A percentile compares a stretch with the other conserved stretches of the same genome.
Conservation (phyloP, 164 flowering plant species). For the Aristolochia contorta region DNA sequence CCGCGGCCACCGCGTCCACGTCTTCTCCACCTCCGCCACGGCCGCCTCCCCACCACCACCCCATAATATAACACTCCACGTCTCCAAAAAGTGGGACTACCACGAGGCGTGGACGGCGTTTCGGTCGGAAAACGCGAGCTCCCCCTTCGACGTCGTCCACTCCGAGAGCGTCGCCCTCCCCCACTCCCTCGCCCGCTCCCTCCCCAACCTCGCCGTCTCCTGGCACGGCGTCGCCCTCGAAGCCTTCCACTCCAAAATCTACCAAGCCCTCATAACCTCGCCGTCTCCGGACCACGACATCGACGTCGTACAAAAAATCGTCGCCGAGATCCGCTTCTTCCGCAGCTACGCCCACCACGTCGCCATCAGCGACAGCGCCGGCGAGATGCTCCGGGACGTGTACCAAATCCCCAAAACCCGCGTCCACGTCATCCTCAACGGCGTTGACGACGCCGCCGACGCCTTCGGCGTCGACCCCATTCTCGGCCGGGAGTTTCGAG, state of each 20-base stretch:
- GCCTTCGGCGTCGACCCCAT: conserved; percentile 28
- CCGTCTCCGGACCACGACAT: conserved; percentile 24
- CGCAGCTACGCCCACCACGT: conserved; percentile 60
- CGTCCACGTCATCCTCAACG: conserved; percentile 84
- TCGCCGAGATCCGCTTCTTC: conserved; percentile 76
- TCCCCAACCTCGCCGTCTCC: conserved; percentile 66
- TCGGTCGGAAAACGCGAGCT: conserved; percentile 29
- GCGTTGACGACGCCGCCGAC: conserved; percentile 45
- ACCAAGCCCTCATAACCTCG: conserved; percentile 50
- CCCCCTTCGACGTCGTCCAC: conserved; percentile 73
- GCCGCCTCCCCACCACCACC: not conserved
- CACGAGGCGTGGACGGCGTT: conserved; percentile 66
- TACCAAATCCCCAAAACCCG: conserved; percentile 66
- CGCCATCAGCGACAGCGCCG: conserved; percentile 82
- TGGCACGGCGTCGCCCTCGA: conserved; percentile 94
- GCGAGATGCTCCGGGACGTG: conserved; percentile 76
- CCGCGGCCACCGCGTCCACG: conserved; percentile 61
- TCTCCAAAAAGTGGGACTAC: conserved; percentile 57
- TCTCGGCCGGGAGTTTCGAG: conserved; percentile 36
- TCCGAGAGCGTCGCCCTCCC: conserved; percentile 91
- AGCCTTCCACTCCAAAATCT: conserved; percentile 58
- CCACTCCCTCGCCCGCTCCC: conserved; percentile 44
- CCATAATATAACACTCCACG: not conserved
- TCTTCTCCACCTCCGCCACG: conserved; percentile 41
- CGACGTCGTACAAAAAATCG: conserved; percentile 49